Percentiles rank a stretch among this genome's conserved stretches.
These are phyloP conservation scores for Arthrobotrys conoides DNA, from an alignment of 2,329 filamentous ascomycete species.

Conservation along the genomic window DNA sequence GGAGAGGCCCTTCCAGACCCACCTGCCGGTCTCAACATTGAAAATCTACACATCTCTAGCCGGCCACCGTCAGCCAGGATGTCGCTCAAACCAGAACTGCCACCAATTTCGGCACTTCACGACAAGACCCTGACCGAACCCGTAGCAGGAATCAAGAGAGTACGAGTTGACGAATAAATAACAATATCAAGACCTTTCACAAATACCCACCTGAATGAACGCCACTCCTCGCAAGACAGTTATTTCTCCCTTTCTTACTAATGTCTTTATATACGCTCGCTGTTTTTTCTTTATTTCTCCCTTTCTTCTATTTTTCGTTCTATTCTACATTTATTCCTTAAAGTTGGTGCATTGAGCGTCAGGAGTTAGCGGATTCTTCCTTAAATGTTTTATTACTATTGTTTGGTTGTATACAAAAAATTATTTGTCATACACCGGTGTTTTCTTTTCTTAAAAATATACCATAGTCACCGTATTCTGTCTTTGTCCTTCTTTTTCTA, in stretches of 20 bases:
- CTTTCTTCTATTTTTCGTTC: neutral
- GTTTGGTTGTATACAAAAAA: slow-evolving; percentile 54
- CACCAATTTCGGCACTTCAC: slow-evolving; percentile 53
- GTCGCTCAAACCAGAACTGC: slow-evolving; percentile 56
- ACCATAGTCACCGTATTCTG: slow-evolving; percentile 57
- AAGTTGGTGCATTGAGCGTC: slow-evolving; percentile 60
- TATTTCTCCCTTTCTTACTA: slow-evolving; percentile 10
- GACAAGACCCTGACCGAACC: slow-evolving; percentile 46
- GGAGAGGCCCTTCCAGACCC: slow-evolving; percentile 82
- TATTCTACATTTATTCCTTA: slow-evolving; percentile 3
- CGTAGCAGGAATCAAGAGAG: slow-evolving; percentile 53
- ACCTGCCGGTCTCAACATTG: slow-evolving; percentile 77
- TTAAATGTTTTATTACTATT: slow-evolving; percentile 12
- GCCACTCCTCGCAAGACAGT: slow-evolving; percentile 23
- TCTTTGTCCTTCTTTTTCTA: slow-evolving; percentile 3
- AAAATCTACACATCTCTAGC: slow-evolving; percentile 55
- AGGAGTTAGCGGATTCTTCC: slow-evolving; percentile 49
- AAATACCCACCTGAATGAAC: slow-evolving; percentile 19
- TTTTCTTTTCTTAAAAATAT: slow-evolving; percentile 50
- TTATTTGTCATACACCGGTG: slow-evolving; percentile 57
- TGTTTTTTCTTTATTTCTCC: neutral
- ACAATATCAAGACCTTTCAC: neutral
- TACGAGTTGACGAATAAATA: slow-evolving; percentile 55
- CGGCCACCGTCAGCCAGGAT: slow-evolving; percentile 45
- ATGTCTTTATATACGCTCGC: slow-evolving; percentile 26